Evolutionary conservation across 345 rosid genomes (phyloP).

Genomic region (Populus simonii): DNA sequence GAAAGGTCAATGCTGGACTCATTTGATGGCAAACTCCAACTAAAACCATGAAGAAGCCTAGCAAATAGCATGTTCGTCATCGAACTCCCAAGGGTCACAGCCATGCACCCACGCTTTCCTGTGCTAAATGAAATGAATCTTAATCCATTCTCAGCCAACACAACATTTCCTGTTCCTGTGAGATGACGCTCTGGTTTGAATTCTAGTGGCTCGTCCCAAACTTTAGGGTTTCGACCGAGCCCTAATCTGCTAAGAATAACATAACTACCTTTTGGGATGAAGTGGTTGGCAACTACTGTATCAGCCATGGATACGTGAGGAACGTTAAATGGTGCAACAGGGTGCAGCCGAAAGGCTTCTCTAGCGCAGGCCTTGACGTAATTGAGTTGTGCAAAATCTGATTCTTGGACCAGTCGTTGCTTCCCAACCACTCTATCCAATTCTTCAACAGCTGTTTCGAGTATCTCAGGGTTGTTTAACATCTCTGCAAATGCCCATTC

Average conservation of each 20-base stretch:
- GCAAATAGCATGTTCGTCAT: conserved; percentile 21
- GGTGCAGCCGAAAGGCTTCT: conserved; percentile 55
- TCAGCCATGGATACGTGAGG: conserved; percentile 41
- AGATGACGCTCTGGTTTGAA: conserved; percentile 52
- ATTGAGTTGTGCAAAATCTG: conserved; percentile 41
- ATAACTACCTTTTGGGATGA: conserved; percentile 57
- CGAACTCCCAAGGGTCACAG: conserved; percentile 1
- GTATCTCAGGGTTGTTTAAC: conserved; percentile 43
- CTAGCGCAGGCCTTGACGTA: conserved; percentile 48
- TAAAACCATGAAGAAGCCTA: conserved; percentile 17
- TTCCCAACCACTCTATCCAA: conserved; percentile 45
- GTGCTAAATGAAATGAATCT: conserved; percentile 43
- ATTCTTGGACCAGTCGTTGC: conserved; percentile 46
- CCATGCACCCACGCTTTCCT: conserved; percentile 45
- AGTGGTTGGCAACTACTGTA: conserved; percentile 31
- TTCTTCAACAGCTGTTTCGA: conserved; percentile 42
- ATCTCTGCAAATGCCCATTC: conserved; percentile 63
- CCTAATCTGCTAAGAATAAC: conserved; percentile 37
- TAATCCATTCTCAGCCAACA: conserved; percentile 29
- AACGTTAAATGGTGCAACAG: conserved; percentile 39
- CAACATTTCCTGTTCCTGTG: conserved; percentile 12
- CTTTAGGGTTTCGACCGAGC: conserved; percentile 45
- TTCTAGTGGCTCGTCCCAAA: conserved; percentile 43
- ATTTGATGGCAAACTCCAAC: conserved; percentile 19
- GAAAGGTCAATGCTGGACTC: not conserved